Percentiles rank a stretch among this genome's conserved stretches.
These are phyloP conservation scores for Ophiostoma sp. DNA, from an alignment of 2,329 filamentous ascomycete species.

Conservation along the genomic window DNA sequence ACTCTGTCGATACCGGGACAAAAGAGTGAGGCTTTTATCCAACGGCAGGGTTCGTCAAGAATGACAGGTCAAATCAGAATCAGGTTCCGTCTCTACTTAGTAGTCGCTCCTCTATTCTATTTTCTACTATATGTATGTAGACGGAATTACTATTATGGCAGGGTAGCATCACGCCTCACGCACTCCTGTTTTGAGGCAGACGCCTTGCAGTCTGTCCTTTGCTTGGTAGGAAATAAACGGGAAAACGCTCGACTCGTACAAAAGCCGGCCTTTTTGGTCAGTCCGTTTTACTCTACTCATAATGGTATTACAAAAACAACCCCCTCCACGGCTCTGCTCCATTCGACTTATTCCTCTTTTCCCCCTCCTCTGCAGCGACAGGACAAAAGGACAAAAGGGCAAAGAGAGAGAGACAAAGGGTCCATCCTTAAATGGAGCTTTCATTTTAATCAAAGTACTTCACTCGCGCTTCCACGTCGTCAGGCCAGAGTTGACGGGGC, in stretches of 20 bases:
- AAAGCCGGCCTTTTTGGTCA: not conserved
- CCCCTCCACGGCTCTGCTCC: not conserved
- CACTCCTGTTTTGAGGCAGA: constrained; percentile 4
- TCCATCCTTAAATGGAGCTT: not conserved
- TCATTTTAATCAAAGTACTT: not conserved
- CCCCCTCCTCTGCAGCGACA: not conserved
- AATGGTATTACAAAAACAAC: not conserved
- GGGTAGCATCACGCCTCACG: constrained; percentile 9
- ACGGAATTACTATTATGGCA: not conserved
- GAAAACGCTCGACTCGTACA: not conserved
- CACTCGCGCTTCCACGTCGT: not conserved
- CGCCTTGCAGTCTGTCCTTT: not conserved
- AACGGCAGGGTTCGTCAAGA: not conserved
- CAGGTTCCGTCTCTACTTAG: not conserved
- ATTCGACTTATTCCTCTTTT: not conserved
- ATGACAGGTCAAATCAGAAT: constrained; percentile 6
- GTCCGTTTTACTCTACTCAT: not conserved
- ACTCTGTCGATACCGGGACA: not conserved
- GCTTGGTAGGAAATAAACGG: not conserved
- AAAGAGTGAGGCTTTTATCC: constrained; percentile 2
- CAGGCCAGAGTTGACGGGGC: too few species aligned
- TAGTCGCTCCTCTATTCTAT: not conserved
- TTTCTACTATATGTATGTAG: not conserved
- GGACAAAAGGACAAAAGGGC: not conserved
- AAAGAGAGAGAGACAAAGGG: not conserved